Evolutionary conservation across 306 rosid species (phyloP).

Genomic region (Calophaca sinica): DNA sequence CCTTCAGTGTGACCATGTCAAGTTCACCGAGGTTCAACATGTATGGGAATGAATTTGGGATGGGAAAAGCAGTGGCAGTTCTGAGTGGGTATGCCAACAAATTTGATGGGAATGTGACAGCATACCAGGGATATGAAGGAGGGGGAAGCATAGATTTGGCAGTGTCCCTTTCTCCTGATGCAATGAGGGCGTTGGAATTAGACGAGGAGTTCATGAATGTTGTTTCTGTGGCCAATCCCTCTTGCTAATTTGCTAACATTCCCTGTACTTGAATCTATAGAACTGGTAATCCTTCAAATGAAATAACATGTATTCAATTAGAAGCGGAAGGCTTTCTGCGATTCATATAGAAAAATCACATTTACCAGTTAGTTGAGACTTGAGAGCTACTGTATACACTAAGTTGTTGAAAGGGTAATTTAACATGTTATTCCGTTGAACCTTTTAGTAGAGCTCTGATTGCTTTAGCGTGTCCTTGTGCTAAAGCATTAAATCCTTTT

Average conservation of each 20-base stretch:
- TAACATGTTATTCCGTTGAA: too few species aligned
- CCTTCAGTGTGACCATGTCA: conserved; percentile 48
- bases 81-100: conserved; percentile 65
- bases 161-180: conserved; percentile 49
- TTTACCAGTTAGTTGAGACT: too few species aligned
- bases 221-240: conserved; percentile 27
- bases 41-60: conserved; percentile 73
- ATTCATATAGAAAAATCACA: too few species aligned
- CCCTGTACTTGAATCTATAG: too few species aligned
- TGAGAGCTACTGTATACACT: too few species aligned
- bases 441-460: too few species aligned
- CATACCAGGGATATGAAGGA: conserved; percentile 56
- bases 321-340: too few species aligned
- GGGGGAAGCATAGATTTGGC: conserved; percentile 75
- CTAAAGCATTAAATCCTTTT: too few species aligned
- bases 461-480: too few species aligned
- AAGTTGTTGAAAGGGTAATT: too few species aligned
- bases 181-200: conserved; percentile 59
- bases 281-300: too few species aligned
- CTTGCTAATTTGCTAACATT: neutral
- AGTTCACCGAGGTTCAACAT: conserved; percentile 67
- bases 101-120: conserved; percentile 54
- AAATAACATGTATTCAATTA: too few species aligned
- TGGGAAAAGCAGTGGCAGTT: conserved; percentile 70
- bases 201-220: conserved; percentile 59